Evolutionary conservation across 75 land plant genomes (phyloP).

Genomic region (Pseudotsuga menziesii): DNA sequence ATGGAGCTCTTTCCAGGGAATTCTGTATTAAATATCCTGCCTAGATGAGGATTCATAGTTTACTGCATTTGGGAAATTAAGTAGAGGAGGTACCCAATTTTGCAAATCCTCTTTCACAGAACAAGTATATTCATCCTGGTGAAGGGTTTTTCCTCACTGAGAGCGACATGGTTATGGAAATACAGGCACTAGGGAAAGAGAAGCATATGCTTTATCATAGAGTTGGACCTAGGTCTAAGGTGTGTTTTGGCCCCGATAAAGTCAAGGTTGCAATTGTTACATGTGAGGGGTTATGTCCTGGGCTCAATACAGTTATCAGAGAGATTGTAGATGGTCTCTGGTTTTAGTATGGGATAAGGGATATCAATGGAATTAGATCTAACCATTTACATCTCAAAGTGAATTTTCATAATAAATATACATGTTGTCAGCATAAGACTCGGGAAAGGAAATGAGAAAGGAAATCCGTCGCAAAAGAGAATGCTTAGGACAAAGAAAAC

Average conservation of each 20-base stretch:
- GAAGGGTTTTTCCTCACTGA: slow-evolving; percentile 51
- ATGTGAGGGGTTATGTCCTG: slow-evolving; percentile 38
- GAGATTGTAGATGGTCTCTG: slow-evolving; percentile 32
- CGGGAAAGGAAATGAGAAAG: no score
- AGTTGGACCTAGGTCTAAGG: slow-evolving; percentile 11
- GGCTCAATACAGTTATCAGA: slow-evolving; percentile 38
- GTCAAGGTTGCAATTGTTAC: slow-evolving; percentile 31
- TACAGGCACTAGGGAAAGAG: slow-evolving; percentile 10
- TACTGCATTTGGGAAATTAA: slow-evolving; percentile 46
- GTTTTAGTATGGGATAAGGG: slow-evolving; percentile 20
- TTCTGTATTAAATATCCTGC: not conserved
- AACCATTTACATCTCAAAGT: no score
- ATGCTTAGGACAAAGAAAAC: no score
- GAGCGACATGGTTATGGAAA: slow-evolving; percentile 57
- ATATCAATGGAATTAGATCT: slow-evolving; percentile 21
- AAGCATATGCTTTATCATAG: slow-evolving; percentile 28
- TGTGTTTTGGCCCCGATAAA: slow-evolving; percentile 26
- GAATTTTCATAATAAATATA: no score
- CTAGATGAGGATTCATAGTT: slow-evolving; percentile 4
- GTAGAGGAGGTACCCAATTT: slow-evolving; percentile 24
- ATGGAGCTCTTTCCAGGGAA: not conserved
- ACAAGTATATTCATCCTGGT: slow-evolving; percentile 43
- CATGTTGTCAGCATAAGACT: no score
- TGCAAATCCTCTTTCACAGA: slow-evolving; percentile 50
- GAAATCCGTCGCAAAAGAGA: no score